phyloP scores from a whole-genome alignment of 176 grass and related monocot species.

The Carex cristatella region DNA sequence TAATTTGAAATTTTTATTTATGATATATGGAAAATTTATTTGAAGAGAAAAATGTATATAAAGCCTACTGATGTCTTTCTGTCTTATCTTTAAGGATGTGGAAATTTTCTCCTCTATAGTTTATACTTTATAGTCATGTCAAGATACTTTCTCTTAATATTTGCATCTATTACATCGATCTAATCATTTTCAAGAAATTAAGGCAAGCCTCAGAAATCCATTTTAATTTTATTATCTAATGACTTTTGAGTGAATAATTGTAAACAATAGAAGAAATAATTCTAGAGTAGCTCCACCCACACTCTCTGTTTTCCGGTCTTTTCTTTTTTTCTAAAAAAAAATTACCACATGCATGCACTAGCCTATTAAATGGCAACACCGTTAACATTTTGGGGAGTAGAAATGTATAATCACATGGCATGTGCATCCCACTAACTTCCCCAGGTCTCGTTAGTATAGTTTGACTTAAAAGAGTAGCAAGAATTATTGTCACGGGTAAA shows the following conservation, averaged over 20 bases:
- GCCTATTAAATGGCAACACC: background rate
- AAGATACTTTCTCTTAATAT: too few species aligned
- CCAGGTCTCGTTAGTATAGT: background rate
- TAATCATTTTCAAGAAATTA: too few species aligned
- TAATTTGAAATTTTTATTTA: too few species aligned
- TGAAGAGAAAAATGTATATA: too few species aligned
- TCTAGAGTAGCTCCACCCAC: background rate
- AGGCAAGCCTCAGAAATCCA: too few species aligned
- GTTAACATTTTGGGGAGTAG: background rate
- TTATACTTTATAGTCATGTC: too few species aligned
- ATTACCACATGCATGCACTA: background rate
- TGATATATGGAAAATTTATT: too few species aligned
- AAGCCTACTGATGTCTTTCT: too few species aligned
- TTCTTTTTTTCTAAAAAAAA: background rate
- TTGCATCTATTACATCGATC: too few species aligned
- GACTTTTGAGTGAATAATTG: background rate
- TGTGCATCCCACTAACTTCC: background rate
- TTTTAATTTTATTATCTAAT: too few species aligned
- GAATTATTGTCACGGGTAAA: conserved; percentile 6
- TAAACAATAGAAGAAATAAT: background rate
- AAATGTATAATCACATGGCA: background rate
- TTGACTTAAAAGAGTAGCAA: background rate
- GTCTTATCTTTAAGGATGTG: too few species aligned
- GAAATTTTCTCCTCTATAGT: too few species aligned
- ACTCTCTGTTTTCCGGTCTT: background rate